Percentiles rank a stretch among this genome's conserved stretches.
phyloP scores from a whole-genome alignment of 2,329 filamentous ascomycete species.

The Ophiocordyceps robertsii region DNA sequence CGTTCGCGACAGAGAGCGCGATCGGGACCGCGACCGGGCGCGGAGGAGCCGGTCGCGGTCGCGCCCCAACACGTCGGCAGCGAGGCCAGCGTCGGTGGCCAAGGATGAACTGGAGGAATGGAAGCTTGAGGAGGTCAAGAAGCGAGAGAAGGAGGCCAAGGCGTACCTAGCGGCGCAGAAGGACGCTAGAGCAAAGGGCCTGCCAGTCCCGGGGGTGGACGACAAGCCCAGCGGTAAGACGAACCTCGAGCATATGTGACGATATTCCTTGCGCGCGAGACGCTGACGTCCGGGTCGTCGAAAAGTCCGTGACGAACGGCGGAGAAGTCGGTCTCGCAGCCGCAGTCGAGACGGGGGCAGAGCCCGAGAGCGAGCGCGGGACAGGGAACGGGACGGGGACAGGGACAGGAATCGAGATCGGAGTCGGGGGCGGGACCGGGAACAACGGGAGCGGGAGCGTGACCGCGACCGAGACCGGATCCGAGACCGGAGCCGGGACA shows the following conservation, averaged over 20 bases:
- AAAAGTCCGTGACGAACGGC: conserved; percentile 26
- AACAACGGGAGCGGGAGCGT: conserved; percentile 16
- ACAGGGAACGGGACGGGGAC: conserved; percentile 12
- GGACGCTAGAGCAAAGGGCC: conserved; percentile 44
- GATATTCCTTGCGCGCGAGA: neutral
- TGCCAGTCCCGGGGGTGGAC: conserved; percentile 44
- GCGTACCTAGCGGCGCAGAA: conserved; percentile 49
- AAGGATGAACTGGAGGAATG: conserved; percentile 39
- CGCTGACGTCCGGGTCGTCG: conserved; percentile 12
- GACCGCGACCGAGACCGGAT: conserved; percentile 17
- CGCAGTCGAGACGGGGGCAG: conserved; percentile 14
- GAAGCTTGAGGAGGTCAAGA: conserved; percentile 48
- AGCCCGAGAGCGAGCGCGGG: conserved; percentile 18
- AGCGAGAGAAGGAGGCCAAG: conserved; percentile 50
- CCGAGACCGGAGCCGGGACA: conserved; percentile 19
- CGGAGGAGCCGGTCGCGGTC: conserved; percentile 32
- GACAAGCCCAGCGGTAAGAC: conserved; percentile 20
- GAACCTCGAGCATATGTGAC: neutral
- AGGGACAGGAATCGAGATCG: conserved; percentile 14
- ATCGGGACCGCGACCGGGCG: conserved; percentile 11
- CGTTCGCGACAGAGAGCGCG: conserved; percentile 8
- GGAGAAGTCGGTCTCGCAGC: conserved; percentile 21
- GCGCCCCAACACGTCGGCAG: conserved; percentile 19
- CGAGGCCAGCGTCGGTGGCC: conserved; percentile 23
- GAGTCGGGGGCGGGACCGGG: conserved; percentile 10